Percentiles rank a stretch among this genome's conserved stretches.
These are phyloP conservation scores for Penicillium sclerotigenum DNA, from an alignment of 2,329 filamentous ascomycete species.

Conservation along the genomic window DNA sequence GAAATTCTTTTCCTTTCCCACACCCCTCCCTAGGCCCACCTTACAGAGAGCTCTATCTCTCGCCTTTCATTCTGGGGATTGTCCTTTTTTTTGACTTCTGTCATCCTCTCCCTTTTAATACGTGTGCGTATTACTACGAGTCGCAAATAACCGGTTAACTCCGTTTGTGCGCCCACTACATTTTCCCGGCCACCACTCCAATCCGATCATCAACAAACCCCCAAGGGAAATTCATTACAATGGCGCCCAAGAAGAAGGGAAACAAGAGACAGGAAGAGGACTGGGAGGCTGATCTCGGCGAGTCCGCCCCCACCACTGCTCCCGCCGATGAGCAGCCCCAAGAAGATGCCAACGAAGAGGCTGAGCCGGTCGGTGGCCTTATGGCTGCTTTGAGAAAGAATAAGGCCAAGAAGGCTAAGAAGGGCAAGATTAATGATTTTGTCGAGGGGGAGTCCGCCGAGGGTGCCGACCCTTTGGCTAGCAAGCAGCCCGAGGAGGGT, in stretches of 20 bases:
- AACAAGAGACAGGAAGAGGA: slow-evolving; percentile 82
- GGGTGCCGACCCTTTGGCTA: slow-evolving; percentile 43
- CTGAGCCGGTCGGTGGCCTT: slow-evolving; percentile 61
- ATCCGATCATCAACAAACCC: slow-evolving; percentile 10
- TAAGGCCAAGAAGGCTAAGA: slow-evolving; percentile 85
- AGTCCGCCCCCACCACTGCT: slow-evolving; percentile 55
- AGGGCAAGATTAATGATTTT: slow-evolving; percentile 74
- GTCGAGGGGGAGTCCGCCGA: slow-evolving; percentile 65
- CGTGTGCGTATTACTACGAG: slow-evolving; percentile 3
- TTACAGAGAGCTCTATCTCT: slow-evolving; percentile 9
- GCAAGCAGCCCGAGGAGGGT: slow-evolving; percentile 76
- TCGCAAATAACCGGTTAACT: slow-evolving; percentile 28
- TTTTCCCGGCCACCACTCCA: slow-evolving; percentile 17
- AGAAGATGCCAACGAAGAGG: slow-evolving; percentile 51
- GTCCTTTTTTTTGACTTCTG: slow-evolving; percentile 1
- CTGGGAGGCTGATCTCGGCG: slow-evolving; percentile 91
- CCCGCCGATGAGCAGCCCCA: slow-evolving; percentile 47
- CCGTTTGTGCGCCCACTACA: slow-evolving; percentile 27
- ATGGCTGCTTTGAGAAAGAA: slow-evolving; percentile 80
- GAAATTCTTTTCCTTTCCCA: slow-evolving; percentile 25
- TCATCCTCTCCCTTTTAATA: background rate
- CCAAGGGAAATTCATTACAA: slow-evolving; percentile 41
- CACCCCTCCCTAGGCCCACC: slow-evolving; percentile 18
- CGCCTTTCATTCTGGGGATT: slow-evolving; percentile 23
- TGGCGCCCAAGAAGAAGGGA: slow-evolving; percentile 95